Conservation (phyloP, 345 rosid species). For the Arabidopsis arenosa region DNA sequence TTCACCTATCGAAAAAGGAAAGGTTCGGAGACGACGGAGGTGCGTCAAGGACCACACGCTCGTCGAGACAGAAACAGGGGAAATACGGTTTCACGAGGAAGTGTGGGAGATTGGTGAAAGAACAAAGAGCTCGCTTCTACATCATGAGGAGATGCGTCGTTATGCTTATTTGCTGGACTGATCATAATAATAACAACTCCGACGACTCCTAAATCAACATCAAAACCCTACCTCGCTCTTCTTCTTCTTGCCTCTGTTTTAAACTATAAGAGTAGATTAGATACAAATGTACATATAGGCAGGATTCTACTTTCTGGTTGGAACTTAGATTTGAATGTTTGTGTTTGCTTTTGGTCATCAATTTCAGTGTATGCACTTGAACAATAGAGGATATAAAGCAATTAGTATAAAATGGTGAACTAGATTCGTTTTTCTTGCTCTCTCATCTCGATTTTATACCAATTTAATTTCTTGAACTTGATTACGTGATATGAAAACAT, state of each 20-base stretch:
- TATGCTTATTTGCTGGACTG: conserved; percentile 96
- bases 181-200: conserved; percentile 56
- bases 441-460: conserved; percentile 6
- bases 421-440: conserved; percentile 5
- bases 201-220: conserved; percentile 27
- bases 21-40: conserved; percentile 33
- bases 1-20: conserved; percentile 53
- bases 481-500: conserved; percentile 6
- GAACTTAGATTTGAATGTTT: conserved; percentile 28
- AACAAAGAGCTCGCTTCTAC: conserved; percentile 92
- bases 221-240: not conserved
- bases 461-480: not conserved
- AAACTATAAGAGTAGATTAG: conserved; percentile 38
- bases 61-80: conserved; percentile 46
- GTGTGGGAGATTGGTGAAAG: conserved; percentile 77
- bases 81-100: conserved; percentile 73
- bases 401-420: conserved; percentile 10
- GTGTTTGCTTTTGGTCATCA: conserved; percentile 27
- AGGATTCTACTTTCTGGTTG: conserved; percentile 13
- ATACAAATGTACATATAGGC: conserved; percentile 55
- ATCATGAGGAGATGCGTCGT: conserved; percentile 86
- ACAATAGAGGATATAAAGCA: not conserved
- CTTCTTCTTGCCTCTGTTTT: not conserved
- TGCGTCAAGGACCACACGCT: conserved; percentile 38
- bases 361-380: conserved; percentile 19